Base-by-base conservation (phyloP, 371 early-diverging fungal genomes). In the Chytridiales sp. region DNA sequence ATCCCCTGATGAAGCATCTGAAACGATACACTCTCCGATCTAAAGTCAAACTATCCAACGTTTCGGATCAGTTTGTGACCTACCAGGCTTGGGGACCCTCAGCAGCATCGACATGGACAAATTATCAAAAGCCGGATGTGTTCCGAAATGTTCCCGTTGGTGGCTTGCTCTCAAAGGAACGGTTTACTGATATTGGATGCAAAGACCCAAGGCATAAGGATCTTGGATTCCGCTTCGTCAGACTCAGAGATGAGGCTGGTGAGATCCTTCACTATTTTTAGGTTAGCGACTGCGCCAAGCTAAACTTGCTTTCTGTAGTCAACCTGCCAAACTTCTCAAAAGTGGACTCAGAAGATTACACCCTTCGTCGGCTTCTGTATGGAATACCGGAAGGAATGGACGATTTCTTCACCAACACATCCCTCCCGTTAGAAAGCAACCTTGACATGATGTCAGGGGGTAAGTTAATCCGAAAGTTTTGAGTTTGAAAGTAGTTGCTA, bases 401-500 rank as follows among this genome's bases (percentile, higher is more conserved):
- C n/a, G 97, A 97, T 64, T 77, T 93, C 61, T 81, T 84, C 64
- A 64, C 82, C 6, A 85, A 84, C 42, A 19, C 38, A 1, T 64
- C 91, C 3, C 71, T 97, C 43, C 97, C 98, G 17, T 70, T 96
- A 39, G 97, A 98, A 66, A 83, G 82, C 50, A 96, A 97, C 64
- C 68, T 96, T 36, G 98, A 98, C 67, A 84, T 85, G 53, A 91
- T 97, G 88, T 75, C 82, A 49, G 97, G 94, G 61, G 87, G 90
- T 87, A 76, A 56, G 43, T 27, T 17, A 8, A 31, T 11, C 38
- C 32, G 19, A 35, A 13, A 6, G 22, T 26, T 17, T 21, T 13
- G 3, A 27, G 24, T 56, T 13, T 19, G 49, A 47, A 13, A 27
- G 13, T 27, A 3, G 9, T 1, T 31, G 42, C 4, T 30, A 30